phyloP scores from a whole-genome alignment of 2,329 filamentous ascomycete species.

The Alternaria brassicicola region DNA sequence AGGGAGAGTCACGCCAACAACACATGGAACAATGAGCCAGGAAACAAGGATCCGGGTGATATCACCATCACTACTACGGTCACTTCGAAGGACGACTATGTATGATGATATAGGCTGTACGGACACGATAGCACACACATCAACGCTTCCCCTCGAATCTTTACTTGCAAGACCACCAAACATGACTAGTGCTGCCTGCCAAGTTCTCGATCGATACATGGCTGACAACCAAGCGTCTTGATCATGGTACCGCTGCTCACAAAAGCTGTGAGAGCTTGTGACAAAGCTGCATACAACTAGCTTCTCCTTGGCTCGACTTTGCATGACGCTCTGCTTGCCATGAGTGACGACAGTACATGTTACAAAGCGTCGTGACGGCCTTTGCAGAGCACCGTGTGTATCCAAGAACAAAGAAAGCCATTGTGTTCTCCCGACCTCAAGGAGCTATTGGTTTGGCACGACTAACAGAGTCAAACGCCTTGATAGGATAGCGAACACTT shows the following conservation, averaged over 20 bases:
- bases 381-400: not conserved
- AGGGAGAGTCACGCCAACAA: slow-evolving; percentile 16
- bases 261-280: not conserved
- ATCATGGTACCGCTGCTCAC: not conserved
- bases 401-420: not conserved
- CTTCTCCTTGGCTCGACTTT: not conserved
- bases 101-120: not conserved
- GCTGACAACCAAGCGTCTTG: not conserved
- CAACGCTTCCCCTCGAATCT: not conserved
- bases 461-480: not conserved
- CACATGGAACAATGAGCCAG: slow-evolving; percentile 1
- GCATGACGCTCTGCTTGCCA: not conserved
- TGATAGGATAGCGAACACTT: not conserved
- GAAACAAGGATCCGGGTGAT: slow-evolving; percentile 17
- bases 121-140: not conserved
- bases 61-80: slow-evolving; percentile 20
- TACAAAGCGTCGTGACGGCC: not conserved
- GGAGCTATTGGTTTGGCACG: not conserved
- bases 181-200: not conserved
- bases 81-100: slow-evolving; percentile 11
- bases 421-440: not conserved
- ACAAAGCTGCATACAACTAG: not conserved
- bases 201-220: not conserved
- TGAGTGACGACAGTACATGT: not conserved
- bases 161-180: not conserved